Base-by-base conservation (phyloP, 257 asterid genomes). In the Nicotiana knightiana region DNA sequence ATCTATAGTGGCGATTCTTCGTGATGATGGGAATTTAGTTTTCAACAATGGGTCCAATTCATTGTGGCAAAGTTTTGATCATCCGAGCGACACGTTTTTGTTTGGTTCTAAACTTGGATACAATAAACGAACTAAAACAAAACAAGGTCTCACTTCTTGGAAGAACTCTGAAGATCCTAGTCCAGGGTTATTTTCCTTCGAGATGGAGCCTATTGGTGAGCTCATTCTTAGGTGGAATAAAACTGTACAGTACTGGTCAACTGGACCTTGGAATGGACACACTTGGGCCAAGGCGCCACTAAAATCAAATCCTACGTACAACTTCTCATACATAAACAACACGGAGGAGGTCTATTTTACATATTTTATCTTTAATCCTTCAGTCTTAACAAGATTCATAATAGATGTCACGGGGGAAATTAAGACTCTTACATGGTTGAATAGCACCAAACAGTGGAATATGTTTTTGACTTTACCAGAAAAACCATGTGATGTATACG, bases 81-180 rank as follows among this genome's bases (percentile, higher is more conserved):
- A 84, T 68, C 86, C 86, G 9, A 81, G 81, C 9, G 43, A 84
- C 53, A 80, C 78, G 24, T 80, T 39, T 48, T 24, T 84, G 68
- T 83, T 83, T 12, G 57, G 57, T 10, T 51, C 57, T 10, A 51
- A 9, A 10, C 15, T 51, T 51, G 17, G 57, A 11, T 55, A 80
- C 18, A 76, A 84, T 43, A 84, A 71, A 58, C 67, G 48, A 10
- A 61, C 84, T 15, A 73, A 64, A 77, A 80, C 77, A 30, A 80
- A 64, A 32, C 77, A 70, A 66, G 5, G 73, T 11, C 61, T 84
- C 6, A 84, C 32, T 46, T 84, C 86, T 30, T 80, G 86, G 86
- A 80, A 48, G 11, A 80, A 84, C 11, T 77, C 80, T 7, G 94
- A 93, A n/a, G 94, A 93, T 85, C 98, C 97, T n/a, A 88, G 96